phyloP scores from a whole-genome alignment of 805 yeast genomes.

The Saturnispora diversa region DNA sequence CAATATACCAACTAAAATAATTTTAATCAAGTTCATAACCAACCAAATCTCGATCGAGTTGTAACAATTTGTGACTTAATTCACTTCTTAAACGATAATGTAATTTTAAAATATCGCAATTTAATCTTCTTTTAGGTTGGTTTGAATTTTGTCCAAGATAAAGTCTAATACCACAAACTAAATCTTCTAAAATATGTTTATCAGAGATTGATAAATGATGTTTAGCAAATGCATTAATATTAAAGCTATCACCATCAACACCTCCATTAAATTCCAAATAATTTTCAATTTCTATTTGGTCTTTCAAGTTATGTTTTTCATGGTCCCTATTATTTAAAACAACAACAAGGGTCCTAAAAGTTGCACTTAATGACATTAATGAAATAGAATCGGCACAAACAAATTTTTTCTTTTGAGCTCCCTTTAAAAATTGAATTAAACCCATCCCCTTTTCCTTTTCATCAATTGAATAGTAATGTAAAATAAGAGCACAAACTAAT shows the following conservation, averaged over 20 bases:
- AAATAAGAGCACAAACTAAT: conserved; percentile 25
- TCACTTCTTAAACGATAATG: conserved; percentile 26
- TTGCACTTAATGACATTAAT: conserved; percentile 24
- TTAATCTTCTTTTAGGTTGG: conserved; percentile 12
- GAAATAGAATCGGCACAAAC: conserved; percentile 20
- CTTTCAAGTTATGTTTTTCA: not conserved
- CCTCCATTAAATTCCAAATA: not conserved
- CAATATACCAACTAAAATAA: not conserved
- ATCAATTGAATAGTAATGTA: conserved; percentile 22
- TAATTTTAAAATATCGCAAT: conserved; percentile 20
- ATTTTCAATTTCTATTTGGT: not conserved
- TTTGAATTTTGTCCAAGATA: conserved; percentile 12
- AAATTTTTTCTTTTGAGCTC: conserved; percentile 11
- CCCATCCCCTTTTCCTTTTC: conserved; percentile 19
- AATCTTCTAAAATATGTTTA: conserved; percentile 8
- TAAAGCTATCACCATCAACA: not conserved
- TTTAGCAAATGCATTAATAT: not conserved
- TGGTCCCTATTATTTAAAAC: conserved; percentile 19
- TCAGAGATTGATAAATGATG: conserved; percentile 1
- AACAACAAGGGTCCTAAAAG: conserved; percentile 20
- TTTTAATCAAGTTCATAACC: conserved; percentile 21
- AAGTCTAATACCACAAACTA: conserved; percentile 12
- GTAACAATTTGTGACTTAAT: conserved; percentile 24
- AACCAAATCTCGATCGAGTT: conserved; percentile 23
- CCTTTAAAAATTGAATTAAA: conserved; percentile 22